Conservation (phyloP, 2,329 filamentous ascomycete species). For the Zarea fungicola region DNA sequence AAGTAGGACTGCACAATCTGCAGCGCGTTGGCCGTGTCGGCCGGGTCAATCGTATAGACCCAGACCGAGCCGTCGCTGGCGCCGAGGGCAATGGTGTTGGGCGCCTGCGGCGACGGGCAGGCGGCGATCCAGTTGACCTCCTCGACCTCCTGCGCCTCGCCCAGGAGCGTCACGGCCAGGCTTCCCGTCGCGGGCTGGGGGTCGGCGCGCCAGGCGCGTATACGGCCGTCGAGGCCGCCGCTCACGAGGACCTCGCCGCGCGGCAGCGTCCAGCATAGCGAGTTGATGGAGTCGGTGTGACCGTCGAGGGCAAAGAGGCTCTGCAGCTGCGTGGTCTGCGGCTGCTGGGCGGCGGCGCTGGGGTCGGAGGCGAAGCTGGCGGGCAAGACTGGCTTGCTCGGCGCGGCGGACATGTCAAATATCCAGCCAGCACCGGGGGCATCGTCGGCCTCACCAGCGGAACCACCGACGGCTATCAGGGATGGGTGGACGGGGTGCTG, state of each 20-base stretch:
- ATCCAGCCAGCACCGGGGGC: conserved; percentile 77
- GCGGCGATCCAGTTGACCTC: conserved; percentile 88
- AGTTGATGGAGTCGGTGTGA: conserved; percentile 87
- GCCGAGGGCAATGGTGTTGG: conserved; percentile 81
- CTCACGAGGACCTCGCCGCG: conserved; percentile 80
- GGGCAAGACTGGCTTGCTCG: conserved; percentile 63
- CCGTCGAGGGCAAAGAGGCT: conserved; percentile 74
- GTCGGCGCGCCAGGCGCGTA: conserved; percentile 62
- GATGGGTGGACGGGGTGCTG: conserved; percentile 77
- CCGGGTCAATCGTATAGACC: conserved; percentile 81
- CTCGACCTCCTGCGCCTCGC: conserved; percentile 81
- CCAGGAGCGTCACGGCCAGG: conserved; percentile 57
- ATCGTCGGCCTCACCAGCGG: conserved; percentile 53
- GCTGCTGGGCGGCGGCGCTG: conserved; percentile 46
- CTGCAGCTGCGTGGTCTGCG: conserved; percentile 51
- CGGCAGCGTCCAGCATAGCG: conserved; percentile 77
- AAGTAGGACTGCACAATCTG: conserved; percentile 90
- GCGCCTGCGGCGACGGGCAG: conserved; percentile 65
- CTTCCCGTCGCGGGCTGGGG: conserved; percentile 39
- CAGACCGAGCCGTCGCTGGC: conserved; percentile 89
- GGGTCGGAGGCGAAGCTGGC: conserved; percentile 67
- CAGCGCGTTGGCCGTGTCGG: conserved; percentile 55
- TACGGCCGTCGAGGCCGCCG: conserved; percentile 77
- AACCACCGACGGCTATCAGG: conserved; percentile 82
- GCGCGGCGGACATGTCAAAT: conserved; percentile 66